A percentile compares a stretch with the other conserved stretches of the same genome.
phyloP scores from a whole-genome alignment of 2,329 filamentous ascomycete species.

The Herpomyces periplanetae region DNA sequence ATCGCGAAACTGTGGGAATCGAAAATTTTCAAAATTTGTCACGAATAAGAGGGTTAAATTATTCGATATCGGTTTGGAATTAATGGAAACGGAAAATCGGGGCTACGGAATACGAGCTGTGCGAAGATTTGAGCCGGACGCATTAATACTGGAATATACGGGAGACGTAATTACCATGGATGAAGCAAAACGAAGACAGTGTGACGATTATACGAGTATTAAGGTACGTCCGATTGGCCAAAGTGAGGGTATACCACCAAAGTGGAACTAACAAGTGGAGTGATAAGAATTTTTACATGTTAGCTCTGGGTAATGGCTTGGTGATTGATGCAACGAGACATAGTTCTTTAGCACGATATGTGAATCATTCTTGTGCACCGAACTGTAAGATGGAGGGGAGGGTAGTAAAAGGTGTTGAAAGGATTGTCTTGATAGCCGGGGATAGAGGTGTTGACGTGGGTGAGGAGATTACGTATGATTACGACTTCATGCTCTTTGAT shows the following conservation, averaged over 20 bases:
- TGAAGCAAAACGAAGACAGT: conserved; percentile 77
- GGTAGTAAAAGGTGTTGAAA: conserved; percentile 65
- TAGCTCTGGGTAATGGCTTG: conserved; percentile 95
- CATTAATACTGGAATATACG: conserved; percentile 94
- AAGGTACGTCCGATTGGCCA: conserved; percentile 16
- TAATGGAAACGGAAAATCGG: conserved; percentile 54
- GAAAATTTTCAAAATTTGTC: conserved; percentile 53
- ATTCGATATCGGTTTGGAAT: conserved; percentile 72
- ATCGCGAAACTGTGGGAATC: conserved; percentile 35
- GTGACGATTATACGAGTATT: conserved; percentile 64
- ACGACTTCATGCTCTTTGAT: no score
- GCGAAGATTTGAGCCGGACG: conserved; percentile 43
- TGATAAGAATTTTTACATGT: conserved; percentile 94
- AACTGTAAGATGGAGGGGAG: conserved; percentile 96
- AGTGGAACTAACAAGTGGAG: conserved; percentile 10
- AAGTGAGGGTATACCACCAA: neutral
- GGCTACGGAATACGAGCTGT: conserved; percentile 75
- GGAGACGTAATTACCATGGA: conserved; percentile 86
- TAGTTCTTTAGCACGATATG: conserved; percentile 86
- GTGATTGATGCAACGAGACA: conserved; percentile 85
- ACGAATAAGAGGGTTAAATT: conserved; percentile 20
- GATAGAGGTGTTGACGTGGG: conserved; percentile 65
- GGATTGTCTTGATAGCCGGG: conserved; percentile 86
- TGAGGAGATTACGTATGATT: conserved; percentile 83
- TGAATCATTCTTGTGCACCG: conserved; percentile 84